Evolutionary conservation across 75 land plant genomes (phyloP).

Genomic region (Pinus tabuliformis): DNA sequence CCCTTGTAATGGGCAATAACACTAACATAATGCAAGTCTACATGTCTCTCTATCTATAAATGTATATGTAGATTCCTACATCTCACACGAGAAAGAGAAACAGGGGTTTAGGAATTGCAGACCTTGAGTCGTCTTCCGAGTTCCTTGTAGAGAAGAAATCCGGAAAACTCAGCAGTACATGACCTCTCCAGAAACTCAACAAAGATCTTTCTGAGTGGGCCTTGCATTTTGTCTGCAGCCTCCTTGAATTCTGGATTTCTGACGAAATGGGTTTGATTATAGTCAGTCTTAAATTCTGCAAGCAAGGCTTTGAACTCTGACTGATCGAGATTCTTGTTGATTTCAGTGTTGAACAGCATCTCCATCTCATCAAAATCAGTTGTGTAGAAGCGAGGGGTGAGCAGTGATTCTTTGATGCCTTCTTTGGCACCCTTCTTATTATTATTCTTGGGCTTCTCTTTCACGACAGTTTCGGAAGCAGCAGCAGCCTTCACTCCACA

Average conservation of each 20-base stretch:
- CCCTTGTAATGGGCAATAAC: too few relatives aligned
- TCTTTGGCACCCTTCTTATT: constrained; percentile 55
- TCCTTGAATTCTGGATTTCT: constrained; percentile 94
- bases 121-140: constrained; percentile 99
- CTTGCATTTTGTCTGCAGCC: constrained; percentile 91
- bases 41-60: too few relatives aligned
- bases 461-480: constrained; percentile 11
- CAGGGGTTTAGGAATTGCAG: constrained; percentile 5
- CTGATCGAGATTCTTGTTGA: constrained; percentile 88
- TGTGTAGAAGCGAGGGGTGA: constrained; percentile 97
- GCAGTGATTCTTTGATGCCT: constrained; percentile 67
- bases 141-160: constrained; percentile 95
- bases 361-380: constrained; percentile 99
- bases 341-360: constrained; percentile 83
- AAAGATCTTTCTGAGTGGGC: constrained; percentile 87
- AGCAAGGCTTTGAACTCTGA: constrained; percentile 85
- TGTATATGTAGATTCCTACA: too few relatives aligned
- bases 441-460: constrained; percentile 4
- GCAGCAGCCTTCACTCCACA: constrained; percentile 3
- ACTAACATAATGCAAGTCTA: too few relatives aligned
- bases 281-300: constrained; percentile 94
- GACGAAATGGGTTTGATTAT: constrained; percentile 97
- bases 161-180: constrained; percentile 99
- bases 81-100: background rate
- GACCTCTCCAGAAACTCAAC: constrained; percentile 98